phyloP scores from a whole-genome alignment of 805 yeast genomes.

The Pichia cephalocereana region DNA sequence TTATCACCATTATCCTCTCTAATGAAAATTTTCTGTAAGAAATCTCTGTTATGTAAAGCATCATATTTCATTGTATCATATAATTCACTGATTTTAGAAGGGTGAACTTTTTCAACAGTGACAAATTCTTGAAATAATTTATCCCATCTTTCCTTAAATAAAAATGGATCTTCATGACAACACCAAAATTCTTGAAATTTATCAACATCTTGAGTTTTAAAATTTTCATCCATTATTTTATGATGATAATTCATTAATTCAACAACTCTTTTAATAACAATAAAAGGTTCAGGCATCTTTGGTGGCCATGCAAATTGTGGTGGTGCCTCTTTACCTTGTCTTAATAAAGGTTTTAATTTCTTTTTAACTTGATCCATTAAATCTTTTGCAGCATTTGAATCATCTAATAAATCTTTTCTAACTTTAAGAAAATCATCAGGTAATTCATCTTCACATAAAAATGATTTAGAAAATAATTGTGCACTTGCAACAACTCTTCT shows the following conservation, averaged over 20 bases:
- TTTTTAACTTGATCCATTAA: constrained; percentile 96
- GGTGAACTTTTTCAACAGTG: constrained; percentile 92
- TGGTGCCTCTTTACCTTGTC: constrained; percentile 96
- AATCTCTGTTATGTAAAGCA: constrained; percentile 89
- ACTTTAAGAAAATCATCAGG: constrained; percentile 75
- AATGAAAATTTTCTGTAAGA: constrained; percentile 72
- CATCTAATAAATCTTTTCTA: constrained; percentile 87
- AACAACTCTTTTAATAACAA: constrained; percentile 87
- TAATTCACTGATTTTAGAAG: constrained; percentile 90
- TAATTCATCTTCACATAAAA: constrained; percentile 58
- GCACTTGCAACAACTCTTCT: constrained; percentile 93
- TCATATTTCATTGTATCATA: constrained; percentile 99
- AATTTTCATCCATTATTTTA: constrained; percentile 74
- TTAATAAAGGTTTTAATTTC: constrained; percentile 83
- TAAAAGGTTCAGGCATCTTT: constrained; percentile 94
- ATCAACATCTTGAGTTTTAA: constrained; percentile 53
- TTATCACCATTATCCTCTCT: not conserved
- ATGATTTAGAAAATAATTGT: constrained; percentile 68
- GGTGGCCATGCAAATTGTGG: constrained; percentile 99
- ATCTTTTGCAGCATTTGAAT: constrained; percentile 96
- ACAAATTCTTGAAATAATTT: constrained; percentile 87
- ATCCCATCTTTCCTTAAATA: constrained; percentile 96
- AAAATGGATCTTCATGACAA: constrained; percentile 86
- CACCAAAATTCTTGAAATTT: constrained; percentile 83
- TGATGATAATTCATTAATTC: constrained; percentile 91